phyloP scores from a whole-genome alignment of 2,329 filamentous ascomycete genomes.

The Paraconiothyrium sp. region DNA sequence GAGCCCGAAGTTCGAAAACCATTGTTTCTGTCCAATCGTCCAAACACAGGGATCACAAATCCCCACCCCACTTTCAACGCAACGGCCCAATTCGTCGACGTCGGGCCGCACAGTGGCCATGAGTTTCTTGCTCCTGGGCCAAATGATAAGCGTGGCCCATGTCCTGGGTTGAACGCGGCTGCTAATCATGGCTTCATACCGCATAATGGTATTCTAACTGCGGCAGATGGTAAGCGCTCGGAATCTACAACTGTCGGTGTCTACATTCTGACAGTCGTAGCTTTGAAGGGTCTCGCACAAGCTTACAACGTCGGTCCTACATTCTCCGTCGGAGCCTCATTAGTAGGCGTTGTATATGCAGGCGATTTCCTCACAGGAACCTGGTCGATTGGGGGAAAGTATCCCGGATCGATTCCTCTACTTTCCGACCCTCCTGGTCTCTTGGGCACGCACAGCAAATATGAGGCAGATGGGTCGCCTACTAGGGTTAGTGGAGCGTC shows the following conservation, averaged over 20 bases:
- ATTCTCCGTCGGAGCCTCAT: no score
- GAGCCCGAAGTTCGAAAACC: no score
- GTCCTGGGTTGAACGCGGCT: constrained; percentile 37
- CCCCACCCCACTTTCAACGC: constrained; percentile 1
- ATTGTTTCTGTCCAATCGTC: no score
- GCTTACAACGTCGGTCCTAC: no score
- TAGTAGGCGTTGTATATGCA: no score
- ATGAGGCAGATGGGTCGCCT: constrained; percentile 2
- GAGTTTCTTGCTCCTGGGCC: constrained; percentile 8
- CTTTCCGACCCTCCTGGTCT: background rate
- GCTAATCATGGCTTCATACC: constrained; percentile 30
- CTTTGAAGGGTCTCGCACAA: no score
- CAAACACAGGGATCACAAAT: background rate
- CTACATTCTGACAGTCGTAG: no score
- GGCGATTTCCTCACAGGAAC: no score
- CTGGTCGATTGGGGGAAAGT: no score
- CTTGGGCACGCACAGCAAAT: background rate
- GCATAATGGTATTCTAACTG: no score
- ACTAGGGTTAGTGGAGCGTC: background rate
- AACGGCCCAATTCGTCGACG: constrained; percentile 8
- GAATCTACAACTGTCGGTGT: no score
- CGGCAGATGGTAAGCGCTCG: no score
- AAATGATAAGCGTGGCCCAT: constrained; percentile 25
- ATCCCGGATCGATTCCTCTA: background rate
- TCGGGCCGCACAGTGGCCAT: constrained; percentile 3